Conservation (phyloP, 2,329 filamentous ascomycete species). For the Scedosporium aurantiacum region DNA sequence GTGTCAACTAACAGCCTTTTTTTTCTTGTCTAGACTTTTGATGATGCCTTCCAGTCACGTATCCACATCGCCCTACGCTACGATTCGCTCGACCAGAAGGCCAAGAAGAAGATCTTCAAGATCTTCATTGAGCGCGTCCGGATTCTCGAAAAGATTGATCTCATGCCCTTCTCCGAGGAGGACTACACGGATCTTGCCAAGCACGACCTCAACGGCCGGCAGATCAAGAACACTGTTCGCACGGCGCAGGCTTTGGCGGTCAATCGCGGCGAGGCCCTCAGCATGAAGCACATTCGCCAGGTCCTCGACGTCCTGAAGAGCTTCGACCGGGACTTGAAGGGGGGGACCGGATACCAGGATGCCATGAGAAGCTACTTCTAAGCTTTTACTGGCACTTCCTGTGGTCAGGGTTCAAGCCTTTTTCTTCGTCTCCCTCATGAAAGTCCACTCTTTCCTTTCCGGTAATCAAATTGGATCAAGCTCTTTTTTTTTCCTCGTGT, state of each 20-base stretch:
- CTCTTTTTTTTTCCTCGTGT: background rate
- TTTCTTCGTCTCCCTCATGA: background rate
- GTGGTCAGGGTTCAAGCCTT: background rate
- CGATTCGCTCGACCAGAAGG: constrained; percentile 59
- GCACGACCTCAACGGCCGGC: constrained; percentile 48
- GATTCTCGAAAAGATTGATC: constrained; percentile 48
- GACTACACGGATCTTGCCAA: constrained; percentile 58
- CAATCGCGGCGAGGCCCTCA: constrained; percentile 58
- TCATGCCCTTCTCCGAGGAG: constrained; percentile 51
- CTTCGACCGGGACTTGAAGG: constrained; percentile 75
- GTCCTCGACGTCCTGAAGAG: constrained; percentile 76
- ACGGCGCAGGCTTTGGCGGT: constrained; percentile 75
- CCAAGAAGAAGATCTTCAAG: constrained; percentile 70
- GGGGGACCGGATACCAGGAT: constrained; percentile 68
- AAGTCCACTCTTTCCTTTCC: background rate
- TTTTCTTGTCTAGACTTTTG: constrained; percentile 52
- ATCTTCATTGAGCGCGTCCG: constrained; percentile 69
- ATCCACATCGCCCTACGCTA: constrained; percentile 81
- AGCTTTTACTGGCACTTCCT: background rate
- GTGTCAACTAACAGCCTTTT: background rate
- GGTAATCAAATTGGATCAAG: background rate
- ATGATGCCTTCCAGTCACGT: constrained; percentile 79
- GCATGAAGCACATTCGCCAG: constrained; percentile 68
- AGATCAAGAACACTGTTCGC: constrained; percentile 70
- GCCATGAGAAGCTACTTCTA: constrained; percentile 73